Conservation (phyloP, 805 yeast species). For the Hanseniaspora pseudoguilliermondii region DNA sequence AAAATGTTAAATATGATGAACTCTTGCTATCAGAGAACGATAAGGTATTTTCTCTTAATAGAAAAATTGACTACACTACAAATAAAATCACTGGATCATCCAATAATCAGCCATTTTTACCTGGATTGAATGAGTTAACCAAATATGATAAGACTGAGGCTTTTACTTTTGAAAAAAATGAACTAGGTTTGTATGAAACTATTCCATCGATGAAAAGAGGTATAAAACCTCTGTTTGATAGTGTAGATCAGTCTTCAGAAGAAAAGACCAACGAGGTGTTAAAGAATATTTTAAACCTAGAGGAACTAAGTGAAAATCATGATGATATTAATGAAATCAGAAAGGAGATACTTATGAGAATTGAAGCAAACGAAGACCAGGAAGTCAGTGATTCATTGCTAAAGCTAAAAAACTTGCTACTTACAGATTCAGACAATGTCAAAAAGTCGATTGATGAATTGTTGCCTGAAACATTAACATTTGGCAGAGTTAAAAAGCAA, state of each 20-base stretch:
- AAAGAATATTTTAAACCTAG: slow-evolving; percentile 14
- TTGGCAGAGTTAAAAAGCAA: slow-evolving; percentile 30
- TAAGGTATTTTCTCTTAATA: slow-evolving; percentile 58
- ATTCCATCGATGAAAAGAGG: slow-evolving; percentile 81
- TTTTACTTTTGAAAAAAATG: slow-evolving; percentile 47
- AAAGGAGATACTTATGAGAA: slow-evolving; percentile 10
- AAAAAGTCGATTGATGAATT: slow-evolving; percentile 31
- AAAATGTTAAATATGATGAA: slow-evolving; percentile 41
- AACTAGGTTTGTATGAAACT: slow-evolving; percentile 61
- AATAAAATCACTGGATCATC: slow-evolving; percentile 58
- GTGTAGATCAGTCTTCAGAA: slow-evolving; percentile 14
- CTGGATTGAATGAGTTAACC: slow-evolving; percentile 56
- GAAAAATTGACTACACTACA: slow-evolving; percentile 52
- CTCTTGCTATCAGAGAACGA: slow-evolving; percentile 42
- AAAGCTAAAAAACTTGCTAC: slow-evolving; percentile 12
- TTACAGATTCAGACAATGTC: slow-evolving; percentile 9
- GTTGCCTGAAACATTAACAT: slow-evolving; percentile 39
- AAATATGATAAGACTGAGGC: slow-evolving; percentile 19
- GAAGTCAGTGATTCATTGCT: slow-evolving; percentile 9
- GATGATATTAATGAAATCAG: slow-evolving; percentile 24
- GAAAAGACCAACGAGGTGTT: slow-evolving; percentile 19
- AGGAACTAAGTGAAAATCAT: slow-evolving; percentile 26
- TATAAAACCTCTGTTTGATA: slow-evolving; percentile 27
- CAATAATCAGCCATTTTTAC: slow-evolving; percentile 73
- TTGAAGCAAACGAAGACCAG: slow-evolving; percentile 7